Evolutionary conservation across 257 asterid genomes (phyloP).

Genomic region (Ilex aquifolium): DNA sequence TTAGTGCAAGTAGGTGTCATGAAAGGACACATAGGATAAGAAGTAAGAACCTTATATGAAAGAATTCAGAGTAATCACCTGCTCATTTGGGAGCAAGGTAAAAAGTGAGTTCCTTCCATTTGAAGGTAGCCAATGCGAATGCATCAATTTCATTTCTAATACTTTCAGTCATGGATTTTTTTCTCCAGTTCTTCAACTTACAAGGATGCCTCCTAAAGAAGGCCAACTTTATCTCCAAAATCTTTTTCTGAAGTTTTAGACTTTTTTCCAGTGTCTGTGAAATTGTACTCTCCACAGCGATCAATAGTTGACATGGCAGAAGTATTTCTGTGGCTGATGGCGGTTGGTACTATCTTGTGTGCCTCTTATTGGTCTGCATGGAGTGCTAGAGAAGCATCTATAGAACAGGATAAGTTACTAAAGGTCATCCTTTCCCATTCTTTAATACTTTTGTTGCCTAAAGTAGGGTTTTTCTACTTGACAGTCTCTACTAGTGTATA

Average conservation of each 20-base stretch:
- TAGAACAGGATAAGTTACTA: conserved; percentile 68
- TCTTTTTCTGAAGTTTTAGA: conserved; percentile 1
- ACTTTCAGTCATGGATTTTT: neutral
- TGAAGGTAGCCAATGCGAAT: neutral
- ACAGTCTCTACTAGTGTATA: conserved; percentile 1
- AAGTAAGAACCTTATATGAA: too few relatives aligned
- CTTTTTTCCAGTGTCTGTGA: conserved; percentile 42
- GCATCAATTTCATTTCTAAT: neutral
- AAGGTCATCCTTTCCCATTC: conserved; percentile 38
- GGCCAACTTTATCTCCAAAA: too few relatives aligned
- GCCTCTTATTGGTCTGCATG: conserved; percentile 96
- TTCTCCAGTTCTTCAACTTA: too few relatives aligned
- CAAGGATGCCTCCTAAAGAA: too few relatives aligned
- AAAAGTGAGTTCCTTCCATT: neutral
- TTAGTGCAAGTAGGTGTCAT: too few relatives aligned
- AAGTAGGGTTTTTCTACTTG: neutral
- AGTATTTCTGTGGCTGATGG: conserved; percentile 92
- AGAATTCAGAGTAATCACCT: too few relatives aligned
- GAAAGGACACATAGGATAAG: too few relatives aligned
- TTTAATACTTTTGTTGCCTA: neutral
- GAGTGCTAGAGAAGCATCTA: conserved; percentile 77
- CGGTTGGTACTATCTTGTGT: conserved; percentile 81
- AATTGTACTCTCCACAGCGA: conserved; percentile 83
- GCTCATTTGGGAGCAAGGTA: neutral
- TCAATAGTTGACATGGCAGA: conserved; percentile 89